These are phyloP conservation scores for Psidium guajava DNA, from an alignment of 345 rosid genomes.

Conservation along the genomic window DNA sequence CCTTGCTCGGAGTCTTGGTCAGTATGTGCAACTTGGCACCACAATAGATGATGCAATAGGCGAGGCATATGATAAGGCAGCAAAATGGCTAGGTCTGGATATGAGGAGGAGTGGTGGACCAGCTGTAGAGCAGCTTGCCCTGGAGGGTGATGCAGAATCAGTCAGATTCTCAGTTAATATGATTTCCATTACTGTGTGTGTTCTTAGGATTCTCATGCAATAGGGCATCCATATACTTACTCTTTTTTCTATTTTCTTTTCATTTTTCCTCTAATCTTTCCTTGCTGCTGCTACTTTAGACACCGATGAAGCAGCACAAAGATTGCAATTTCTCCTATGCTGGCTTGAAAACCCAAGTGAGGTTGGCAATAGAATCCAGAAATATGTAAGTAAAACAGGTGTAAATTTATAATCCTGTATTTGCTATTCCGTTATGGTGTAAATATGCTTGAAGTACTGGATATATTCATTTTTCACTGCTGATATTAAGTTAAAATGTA, in stretches of 20 bases:
- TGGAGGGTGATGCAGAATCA: constrained; percentile 71
- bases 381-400: constrained; percentile 40
- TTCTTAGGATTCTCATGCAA: background rate
- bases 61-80: constrained; percentile 90
- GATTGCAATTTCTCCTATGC: constrained; percentile 94
- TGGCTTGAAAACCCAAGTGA: constrained; percentile 84
- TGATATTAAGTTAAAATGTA: background rate
- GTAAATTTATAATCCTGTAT: background rate
- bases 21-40: constrained; percentile 84
- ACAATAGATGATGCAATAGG: constrained; percentile 96
- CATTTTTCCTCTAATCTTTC: background rate
- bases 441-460: background rate
- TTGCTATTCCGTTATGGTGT: background rate
- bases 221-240: background rate
- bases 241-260: background rate
- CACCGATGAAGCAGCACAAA: constrained; percentile 83
- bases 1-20: constrained; percentile 84
- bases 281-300: constrained; percentile 19
- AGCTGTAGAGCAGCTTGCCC: constrained; percentile 89
- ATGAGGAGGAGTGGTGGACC: constrained; percentile 93
- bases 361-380: constrained; percentile 77
- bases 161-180: constrained; percentile 59
- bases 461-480: background rate
- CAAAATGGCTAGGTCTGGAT: constrained; percentile 93
- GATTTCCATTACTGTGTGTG: background rate